Conservation (phyloP, 371 early-diverging fungal genomes). For the Capillidium heterosporum region DNA sequence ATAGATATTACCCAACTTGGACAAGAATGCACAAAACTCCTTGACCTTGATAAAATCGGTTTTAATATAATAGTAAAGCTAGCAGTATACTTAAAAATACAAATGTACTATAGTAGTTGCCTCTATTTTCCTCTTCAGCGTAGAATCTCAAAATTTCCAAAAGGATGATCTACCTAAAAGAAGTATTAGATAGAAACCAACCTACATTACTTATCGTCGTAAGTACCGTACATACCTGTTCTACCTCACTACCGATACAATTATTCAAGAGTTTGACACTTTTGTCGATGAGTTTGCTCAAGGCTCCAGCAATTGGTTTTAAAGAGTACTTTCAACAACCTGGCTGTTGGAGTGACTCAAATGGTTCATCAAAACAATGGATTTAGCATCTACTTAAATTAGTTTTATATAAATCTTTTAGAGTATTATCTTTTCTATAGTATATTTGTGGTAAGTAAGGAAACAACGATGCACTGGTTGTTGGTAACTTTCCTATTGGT, state of each 20-base stretch:
- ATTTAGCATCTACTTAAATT: conserved; percentile 38
- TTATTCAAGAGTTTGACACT: conserved; percentile 85
- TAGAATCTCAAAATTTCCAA: conserved; percentile 98
- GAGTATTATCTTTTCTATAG: conserved; percentile 49
- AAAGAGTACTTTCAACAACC: conserved; percentile 76
- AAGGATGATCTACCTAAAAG: conserved; percentile 61
- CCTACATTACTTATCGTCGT: conserved; percentile 28
- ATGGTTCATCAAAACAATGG: conserved; percentile 94
- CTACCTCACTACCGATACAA: conserved; percentile 84
- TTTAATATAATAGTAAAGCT: conserved; percentile 34
- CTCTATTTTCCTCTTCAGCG: conserved; percentile 95
- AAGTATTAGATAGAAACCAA: not conserved
- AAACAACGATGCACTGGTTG: conserved; percentile 92
- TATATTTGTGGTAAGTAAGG: conserved; percentile 90
- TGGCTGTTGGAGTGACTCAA: conserved; percentile 96
- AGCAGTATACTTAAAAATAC: not conserved
- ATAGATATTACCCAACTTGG: conserved; percentile 89
- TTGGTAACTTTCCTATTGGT: conserved; percentile 81
- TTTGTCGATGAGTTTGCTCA: conserved; percentile 57
- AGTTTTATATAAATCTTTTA: not conserved
- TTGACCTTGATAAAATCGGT: conserved; percentile 62
- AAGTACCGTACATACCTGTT: conserved; percentile 53
- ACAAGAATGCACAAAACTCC: conserved; percentile 76
- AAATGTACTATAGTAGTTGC: conserved; percentile 5
- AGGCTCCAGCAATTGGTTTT: conserved; percentile 79